Evolutionary conservation across 1,284 basidiomycete genomes (phyloP).

Genomic region (Paramarasmius palmivorus): DNA sequence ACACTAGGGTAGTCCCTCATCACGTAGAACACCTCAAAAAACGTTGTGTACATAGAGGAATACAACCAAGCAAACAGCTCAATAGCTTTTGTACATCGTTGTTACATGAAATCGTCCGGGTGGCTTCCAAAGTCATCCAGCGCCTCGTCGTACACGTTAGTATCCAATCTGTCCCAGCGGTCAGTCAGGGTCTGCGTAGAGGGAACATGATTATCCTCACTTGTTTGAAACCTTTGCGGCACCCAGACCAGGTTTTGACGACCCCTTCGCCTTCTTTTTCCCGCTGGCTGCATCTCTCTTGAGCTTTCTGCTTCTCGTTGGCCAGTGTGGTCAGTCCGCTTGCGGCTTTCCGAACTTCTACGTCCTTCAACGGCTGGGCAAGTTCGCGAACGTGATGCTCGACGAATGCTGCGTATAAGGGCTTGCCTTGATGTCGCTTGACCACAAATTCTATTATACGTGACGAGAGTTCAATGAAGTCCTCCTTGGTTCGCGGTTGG

Average conservation of each 20-base stretch:
- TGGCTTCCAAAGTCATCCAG: slow-evolving; percentile 79
- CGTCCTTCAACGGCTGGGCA: slow-evolving; percentile 75
- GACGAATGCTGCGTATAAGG: slow-evolving; percentile 79
- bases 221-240: slow-evolving; percentile 64
- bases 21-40: neutral
- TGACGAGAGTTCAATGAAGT: slow-evolving; percentile 74
- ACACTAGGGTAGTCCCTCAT: no score
- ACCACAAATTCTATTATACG: slow-evolving; percentile 74
- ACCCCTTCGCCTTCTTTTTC: slow-evolving; percentile 83
- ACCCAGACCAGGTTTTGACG: slow-evolving; percentile 74
- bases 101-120: slow-evolving; percentile 75
- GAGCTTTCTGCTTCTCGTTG: slow-evolving; percentile 93
- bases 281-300: slow-evolving; percentile 81
- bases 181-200: slow-evolving; percentile 2
- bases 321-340: slow-evolving; percentile 81
- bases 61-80: no score
- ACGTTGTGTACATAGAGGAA: neutral
- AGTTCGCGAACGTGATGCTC: slow-evolving; percentile 80
- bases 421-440: slow-evolving; percentile 77
- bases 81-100: neutral
- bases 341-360: slow-evolving; percentile 87
- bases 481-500: slow-evolving; percentile 83
- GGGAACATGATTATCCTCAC: slow-evolving; percentile 40
- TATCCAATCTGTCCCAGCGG: slow-evolving; percentile 55
- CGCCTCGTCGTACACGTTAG: slow-evolving; percentile 79